These are phyloP conservation scores for Tritrichomonas foetus DNA, from an alignment of 208 protist species.

Conservation along the genomic window DNA sequence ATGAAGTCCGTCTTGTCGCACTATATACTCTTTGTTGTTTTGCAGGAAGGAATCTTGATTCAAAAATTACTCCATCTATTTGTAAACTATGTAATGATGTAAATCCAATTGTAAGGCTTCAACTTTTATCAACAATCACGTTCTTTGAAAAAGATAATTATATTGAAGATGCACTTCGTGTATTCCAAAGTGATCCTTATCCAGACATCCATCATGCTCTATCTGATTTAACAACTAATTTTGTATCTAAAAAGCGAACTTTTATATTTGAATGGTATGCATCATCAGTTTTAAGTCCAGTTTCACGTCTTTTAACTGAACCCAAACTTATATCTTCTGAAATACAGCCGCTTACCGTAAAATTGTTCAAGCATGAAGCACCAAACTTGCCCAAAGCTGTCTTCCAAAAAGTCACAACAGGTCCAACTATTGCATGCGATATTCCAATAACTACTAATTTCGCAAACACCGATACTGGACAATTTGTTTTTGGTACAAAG, in stretches of 20 bases:
- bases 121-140: neutral
- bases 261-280: neutral
- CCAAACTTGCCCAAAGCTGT: neutral
- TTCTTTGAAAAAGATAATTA: neutral
- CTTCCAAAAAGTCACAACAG: too few relatives aligned
- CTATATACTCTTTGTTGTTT: neutral
- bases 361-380: neutral
- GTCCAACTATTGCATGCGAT: neutral
- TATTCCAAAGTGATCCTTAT: neutral
- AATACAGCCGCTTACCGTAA: neutral
- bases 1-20: neutral
- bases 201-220: neutral
- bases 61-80: neutral
- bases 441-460: neutral
- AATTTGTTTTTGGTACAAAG: neutral
- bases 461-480: neutral
- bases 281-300: neutral
- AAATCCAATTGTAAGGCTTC: neutral
- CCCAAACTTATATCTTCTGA: too few relatives aligned
- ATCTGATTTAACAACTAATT: neutral
- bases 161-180: neutral
- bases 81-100: neutral
- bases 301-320: neutral
- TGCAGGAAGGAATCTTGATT: too few relatives aligned
- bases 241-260: too few relatives aligned